phyloP scores from a whole-genome alignment of 73 alveolate genomes.

The Paramecium caudatum region DNA sequence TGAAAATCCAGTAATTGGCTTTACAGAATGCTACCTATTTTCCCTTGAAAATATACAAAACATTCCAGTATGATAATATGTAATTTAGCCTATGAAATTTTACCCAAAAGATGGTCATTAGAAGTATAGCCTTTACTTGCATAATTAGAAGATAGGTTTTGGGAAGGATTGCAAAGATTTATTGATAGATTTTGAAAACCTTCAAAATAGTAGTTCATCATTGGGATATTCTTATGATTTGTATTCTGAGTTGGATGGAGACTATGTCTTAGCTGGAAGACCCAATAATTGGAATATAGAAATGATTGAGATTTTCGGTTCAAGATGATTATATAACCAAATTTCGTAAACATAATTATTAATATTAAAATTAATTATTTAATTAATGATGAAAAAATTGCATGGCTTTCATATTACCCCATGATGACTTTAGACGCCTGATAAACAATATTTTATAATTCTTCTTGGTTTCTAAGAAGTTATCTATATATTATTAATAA shows the following conservation, averaged over 20 bases:
- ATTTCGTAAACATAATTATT: no score
- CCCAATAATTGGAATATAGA: not conserved
- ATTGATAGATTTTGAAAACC: constrained; percentile 12
- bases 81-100: constrained; percentile 57
- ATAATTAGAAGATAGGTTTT: constrained; percentile 14
- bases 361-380: not conserved
- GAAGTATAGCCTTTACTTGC: not conserved
- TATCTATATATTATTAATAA: not conserved
- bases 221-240: constrained; percentile 18
- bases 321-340: not conserved
- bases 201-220: not conserved
- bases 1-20: not conserved
- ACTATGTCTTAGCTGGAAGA: constrained; percentile 32
- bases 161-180: constrained; percentile 40
- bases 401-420: not conserved
- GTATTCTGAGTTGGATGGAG: not conserved
- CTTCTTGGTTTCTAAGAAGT: not conserved
- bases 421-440: constrained; percentile 34
- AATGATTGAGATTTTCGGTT: not conserved
- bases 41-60: not conserved
- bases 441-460: not conserved
- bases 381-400: constrained; percentile 24
- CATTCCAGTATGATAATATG: not conserved
- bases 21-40: not conserved
- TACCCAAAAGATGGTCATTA: not conserved